Conservation (phyloP, 164 flowering plant genomes). For the Tetrastigma voinierianum region DNA sequence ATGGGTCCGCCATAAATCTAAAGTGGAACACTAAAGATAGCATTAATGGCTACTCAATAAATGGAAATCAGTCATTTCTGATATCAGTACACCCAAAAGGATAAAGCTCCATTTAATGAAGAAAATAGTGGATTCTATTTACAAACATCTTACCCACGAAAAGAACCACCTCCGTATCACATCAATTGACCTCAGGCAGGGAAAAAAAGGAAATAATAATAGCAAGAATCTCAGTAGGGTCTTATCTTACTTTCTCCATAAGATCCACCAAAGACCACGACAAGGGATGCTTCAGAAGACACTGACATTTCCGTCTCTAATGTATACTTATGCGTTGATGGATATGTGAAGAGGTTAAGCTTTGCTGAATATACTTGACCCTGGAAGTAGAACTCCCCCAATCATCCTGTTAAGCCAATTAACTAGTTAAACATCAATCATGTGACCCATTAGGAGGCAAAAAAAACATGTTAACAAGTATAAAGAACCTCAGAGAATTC, state of each 20-base stretch:
- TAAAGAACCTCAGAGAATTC: too few relatives aligned
- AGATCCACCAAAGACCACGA: conserved; percentile 66
- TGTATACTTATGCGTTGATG: too few relatives aligned
- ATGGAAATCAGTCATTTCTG: conserved; percentile 1
- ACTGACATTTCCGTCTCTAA: too few relatives aligned
- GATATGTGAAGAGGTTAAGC: too few relatives aligned
- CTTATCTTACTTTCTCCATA: conserved; percentile 62
- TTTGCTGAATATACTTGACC: too few relatives aligned
- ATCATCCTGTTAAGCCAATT: too few relatives aligned
- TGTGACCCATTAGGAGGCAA: too few relatives aligned
- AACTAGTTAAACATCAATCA: too few relatives aligned
- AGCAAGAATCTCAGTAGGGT: background rate
- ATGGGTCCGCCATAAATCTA: background rate
- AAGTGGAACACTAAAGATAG: background rate
- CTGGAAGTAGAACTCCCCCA: too few relatives aligned
- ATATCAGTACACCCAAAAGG: background rate
- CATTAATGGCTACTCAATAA: conserved; percentile 6
- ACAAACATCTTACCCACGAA: background rate
- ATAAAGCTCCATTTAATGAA: background rate
- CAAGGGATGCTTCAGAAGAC: conserved; percentile 58
- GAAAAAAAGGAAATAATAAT: background rate
- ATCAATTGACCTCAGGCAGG: background rate
- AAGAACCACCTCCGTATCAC: background rate
- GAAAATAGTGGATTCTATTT: background rate
- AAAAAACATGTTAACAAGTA: too few relatives aligned